These are phyloP conservation scores for Talaromyces rugulosus DNA, from an alignment of 2,329 filamentous ascomycete species.

Conservation along the genomic window DNA sequence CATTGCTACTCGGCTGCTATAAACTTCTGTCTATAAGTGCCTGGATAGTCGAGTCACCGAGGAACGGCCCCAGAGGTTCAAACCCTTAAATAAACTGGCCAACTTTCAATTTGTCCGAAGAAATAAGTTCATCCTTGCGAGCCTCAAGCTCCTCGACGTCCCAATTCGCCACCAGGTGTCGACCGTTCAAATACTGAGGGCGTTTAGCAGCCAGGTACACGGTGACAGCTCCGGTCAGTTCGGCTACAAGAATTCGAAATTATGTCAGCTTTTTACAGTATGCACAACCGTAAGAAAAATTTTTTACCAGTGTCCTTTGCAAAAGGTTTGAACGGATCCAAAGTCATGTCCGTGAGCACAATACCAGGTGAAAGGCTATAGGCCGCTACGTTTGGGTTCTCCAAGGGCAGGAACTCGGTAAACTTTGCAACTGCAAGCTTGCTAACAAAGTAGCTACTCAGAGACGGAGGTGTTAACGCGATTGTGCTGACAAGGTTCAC, in stretches of 20 bases:
- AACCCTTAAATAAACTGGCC: too few relatives aligned
- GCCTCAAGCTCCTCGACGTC: constrained; percentile 17
- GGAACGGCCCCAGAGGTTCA: too few relatives aligned
- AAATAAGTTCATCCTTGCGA: constrained; percentile 15
- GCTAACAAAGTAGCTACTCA: constrained; percentile 43
- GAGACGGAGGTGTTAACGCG: constrained; percentile 34
- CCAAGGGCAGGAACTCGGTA: constrained; percentile 34
- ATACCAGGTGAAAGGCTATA: too few relatives aligned
- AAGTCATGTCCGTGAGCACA: too few relatives aligned
- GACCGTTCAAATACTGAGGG: constrained; percentile 13
- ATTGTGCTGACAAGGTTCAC: constrained; percentile 41
- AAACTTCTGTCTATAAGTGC: too few relatives aligned
- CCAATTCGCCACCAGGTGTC: constrained; percentile 16
- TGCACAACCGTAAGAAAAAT: too few relatives aligned
- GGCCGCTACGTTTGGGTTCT: too few relatives aligned
- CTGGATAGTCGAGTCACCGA: too few relatives aligned
- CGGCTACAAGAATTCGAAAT: neutral
- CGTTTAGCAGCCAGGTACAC: constrained; percentile 17
- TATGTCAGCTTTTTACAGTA: too few relatives aligned
- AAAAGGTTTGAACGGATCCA: too few relatives aligned
- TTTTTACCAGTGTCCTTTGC: too few relatives aligned
- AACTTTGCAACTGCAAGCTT: constrained; percentile 46
- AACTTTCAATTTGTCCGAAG: constrained; percentile 7
- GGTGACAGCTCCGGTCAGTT: neutral
- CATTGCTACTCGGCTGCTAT: too few relatives aligned